phyloP scores from a whole-genome alignment of 2,329 filamentous ascomycete species.

The Arthrobotrys iridis region DNA sequence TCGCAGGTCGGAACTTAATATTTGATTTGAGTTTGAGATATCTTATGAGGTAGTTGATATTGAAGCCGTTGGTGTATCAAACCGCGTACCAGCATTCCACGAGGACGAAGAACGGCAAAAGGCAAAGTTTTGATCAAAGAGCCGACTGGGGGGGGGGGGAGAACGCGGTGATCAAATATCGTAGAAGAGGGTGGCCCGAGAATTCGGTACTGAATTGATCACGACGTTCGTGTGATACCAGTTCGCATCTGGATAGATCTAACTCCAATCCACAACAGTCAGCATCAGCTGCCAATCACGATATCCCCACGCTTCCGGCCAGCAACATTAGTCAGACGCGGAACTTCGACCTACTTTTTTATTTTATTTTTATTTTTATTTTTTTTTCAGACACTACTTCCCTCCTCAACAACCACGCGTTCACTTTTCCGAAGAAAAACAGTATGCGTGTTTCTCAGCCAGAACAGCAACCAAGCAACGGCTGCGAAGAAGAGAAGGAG shows the following conservation, averaged over 20 bases:
- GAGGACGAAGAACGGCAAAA: background rate
- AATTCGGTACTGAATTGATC: too few relatives aligned
- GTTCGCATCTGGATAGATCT: background rate
- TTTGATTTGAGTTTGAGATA: background rate
- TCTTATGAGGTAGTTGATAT: too few relatives aligned
- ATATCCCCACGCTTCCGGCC: constrained; percentile 4
- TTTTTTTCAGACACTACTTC: too few relatives aligned
- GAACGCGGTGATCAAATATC: background rate
- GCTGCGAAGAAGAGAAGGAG: constrained; percentile 40
- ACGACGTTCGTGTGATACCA: too few relatives aligned
- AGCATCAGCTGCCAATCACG: constrained; percentile 43
- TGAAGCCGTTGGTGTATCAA: background rate
- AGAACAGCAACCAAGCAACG: constrained; percentile 38
- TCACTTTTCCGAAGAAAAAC: background rate
- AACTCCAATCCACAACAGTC: background rate
- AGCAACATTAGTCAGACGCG: background rate
- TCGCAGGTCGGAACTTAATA: constrained; percentile 33
- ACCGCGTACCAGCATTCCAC: background rate
- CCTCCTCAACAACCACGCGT: constrained; percentile 19
- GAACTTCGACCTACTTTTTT: too few relatives aligned
- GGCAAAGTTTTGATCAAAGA: too few relatives aligned
- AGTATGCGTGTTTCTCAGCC: background rate
- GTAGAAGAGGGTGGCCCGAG: background rate
- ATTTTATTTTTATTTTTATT: too few relatives aligned
- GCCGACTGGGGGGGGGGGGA: background rate